These are phyloP conservation scores for Blastomyces parvus DNA, from an alignment of 2,329 filamentous ascomycete genomes.

Conservation along the genomic window DNA sequence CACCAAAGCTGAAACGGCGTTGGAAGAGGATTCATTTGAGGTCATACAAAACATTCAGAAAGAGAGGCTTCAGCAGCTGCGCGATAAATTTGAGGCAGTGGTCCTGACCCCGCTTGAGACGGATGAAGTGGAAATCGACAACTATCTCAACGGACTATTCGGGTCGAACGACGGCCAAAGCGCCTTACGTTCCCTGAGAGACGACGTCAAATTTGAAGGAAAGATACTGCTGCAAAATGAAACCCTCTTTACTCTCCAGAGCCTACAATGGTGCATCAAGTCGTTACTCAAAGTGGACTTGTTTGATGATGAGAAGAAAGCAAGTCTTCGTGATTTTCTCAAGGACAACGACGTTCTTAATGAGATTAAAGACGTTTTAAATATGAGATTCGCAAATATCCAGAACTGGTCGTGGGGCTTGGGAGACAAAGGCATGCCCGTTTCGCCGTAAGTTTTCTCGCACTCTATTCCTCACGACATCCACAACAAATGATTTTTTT, in stretches of 20 bases:
- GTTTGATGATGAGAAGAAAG: constrained; percentile 37
- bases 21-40: constrained; percentile 22
- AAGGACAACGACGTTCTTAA: constrained; percentile 31
- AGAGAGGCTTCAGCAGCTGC: constrained; percentile 29
- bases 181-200: constrained; percentile 21
- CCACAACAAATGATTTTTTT: not conserved
- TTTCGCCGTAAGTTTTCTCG: constrained; percentile 26
- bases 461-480: not conserved
- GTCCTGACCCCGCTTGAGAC: constrained; percentile 33
- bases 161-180: constrained; percentile 21
- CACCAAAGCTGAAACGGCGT: constrained; percentile 8
- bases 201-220: constrained; percentile 16
- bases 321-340: constrained; percentile 33
- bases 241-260: constrained; percentile 25
- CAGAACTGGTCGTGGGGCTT: constrained; percentile 38
- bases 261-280: constrained; percentile 29
- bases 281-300: constrained; percentile 35
- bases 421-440: constrained; percentile 33
- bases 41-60: constrained; percentile 28
- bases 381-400: constrained; percentile 36
- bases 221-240: constrained; percentile 17
- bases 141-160: constrained; percentile 27
- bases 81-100: constrained; percentile 33
- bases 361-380: constrained; percentile 38
- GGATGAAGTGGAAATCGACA: constrained; percentile 23